Percentiles rank a stretch among this genome's conserved stretches.
These are phyloP conservation scores for Ceratocystis destructans DNA, from an alignment of 2,329 filamentous ascomycete species.

Conservation along the genomic window DNA sequence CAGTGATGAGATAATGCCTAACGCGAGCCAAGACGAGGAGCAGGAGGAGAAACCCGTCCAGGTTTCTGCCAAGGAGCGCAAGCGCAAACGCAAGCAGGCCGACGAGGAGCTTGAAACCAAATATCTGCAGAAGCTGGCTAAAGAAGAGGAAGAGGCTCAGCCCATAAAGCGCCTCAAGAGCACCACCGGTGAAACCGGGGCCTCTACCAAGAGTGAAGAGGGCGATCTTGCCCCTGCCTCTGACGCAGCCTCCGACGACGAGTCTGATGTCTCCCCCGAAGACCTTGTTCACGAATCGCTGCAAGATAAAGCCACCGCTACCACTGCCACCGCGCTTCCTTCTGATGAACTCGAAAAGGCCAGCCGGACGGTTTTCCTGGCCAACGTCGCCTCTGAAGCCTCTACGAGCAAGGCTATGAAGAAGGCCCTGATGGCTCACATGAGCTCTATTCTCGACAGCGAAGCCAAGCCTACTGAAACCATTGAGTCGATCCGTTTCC, in stretches of 20 bases:
- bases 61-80: slow-evolving; percentile 38
- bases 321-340: not conserved
- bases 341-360: slow-evolving; percentile 62
- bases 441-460: slow-evolving; percentile 56
- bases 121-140: slow-evolving; percentile 52
- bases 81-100: slow-evolving; percentile 53
- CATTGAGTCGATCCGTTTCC: slow-evolving; percentile 84
- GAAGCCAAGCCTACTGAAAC: slow-evolving; percentile 47
- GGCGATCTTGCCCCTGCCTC: slow-evolving; percentile 24
- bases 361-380: slow-evolving; percentile 77
- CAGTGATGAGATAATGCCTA: slow-evolving; percentile 23
- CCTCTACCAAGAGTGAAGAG: slow-evolving; percentile 36
- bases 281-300: slow-evolving; percentile 42
- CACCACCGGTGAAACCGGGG: slow-evolving; percentile 26
- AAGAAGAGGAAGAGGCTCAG: slow-evolving; percentile 34
- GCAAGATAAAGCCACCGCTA: slow-evolving; percentile 23
- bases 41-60: slow-evolving; percentile 28
- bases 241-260: slow-evolving; percentile 30
- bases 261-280: slow-evolving; percentile 29
- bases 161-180: slow-evolving; percentile 34
- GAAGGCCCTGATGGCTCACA: slow-evolving; percentile 62
- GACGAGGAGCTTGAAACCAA: slow-evolving; percentile 57
- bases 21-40: slow-evolving; percentile 24
- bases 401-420: slow-evolving; percentile 71
- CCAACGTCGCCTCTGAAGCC: slow-evolving; percentile 73